phyloP scores from a whole-genome alignment of 2,329 filamentous ascomycete species.

The Cladosporium sp. region DNA sequence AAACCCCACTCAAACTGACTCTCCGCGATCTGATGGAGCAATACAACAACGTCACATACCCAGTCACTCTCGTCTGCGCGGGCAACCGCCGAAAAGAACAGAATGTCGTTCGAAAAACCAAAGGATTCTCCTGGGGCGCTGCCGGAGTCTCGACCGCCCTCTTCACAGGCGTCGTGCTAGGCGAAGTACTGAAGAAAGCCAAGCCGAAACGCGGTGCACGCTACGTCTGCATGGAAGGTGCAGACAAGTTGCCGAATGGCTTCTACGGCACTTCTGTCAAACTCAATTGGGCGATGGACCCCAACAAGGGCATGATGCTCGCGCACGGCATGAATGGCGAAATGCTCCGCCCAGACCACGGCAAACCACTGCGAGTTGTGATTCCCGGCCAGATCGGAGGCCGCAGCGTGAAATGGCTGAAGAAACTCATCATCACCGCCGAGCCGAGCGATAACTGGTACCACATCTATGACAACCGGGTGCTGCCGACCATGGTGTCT shows the following conservation, averaged over 20 bases:
- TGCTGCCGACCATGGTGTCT: slow-evolving; percentile 81
- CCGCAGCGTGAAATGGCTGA: slow-evolving; percentile 90
- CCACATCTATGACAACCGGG: slow-evolving; percentile 89
- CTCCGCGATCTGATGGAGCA: slow-evolving; percentile 70
- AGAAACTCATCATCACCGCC: slow-evolving; percentile 73
- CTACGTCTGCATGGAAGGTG: slow-evolving; percentile 89
- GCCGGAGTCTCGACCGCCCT: slow-evolving; percentile 83
- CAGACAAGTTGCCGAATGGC: slow-evolving; percentile 82
- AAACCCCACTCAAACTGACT: slow-evolving; percentile 70
- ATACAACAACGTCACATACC: slow-evolving; percentile 80
- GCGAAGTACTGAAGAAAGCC: slow-evolving; percentile 68
- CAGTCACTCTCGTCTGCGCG: slow-evolving; percentile 86
- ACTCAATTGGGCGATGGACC: slow-evolving; percentile 83
- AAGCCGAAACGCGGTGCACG: slow-evolving; percentile 68
- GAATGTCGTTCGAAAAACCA: slow-evolving; percentile 84
- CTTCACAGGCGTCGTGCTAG: slow-evolving; percentile 79
- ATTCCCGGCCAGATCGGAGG: slow-evolving; percentile 92
- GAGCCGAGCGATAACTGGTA: slow-evolving; percentile 90
- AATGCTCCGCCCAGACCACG: slow-evolving; percentile 76
- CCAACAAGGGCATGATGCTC: slow-evolving; percentile 79
- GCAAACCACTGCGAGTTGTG: slow-evolving; percentile 76
- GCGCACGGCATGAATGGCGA: slow-evolving; percentile 92
- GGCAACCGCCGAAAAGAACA: slow-evolving; percentile 92
- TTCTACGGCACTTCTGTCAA: slow-evolving; percentile 87
- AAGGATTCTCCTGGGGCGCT: slow-evolving; percentile 92